A percentile compares a stretch with the other conserved stretches of the same genome.
phyloP scores from a whole-genome alignment of 2,329 filamentous ascomycete genomes.

The Calonectria honghensis region DNA sequence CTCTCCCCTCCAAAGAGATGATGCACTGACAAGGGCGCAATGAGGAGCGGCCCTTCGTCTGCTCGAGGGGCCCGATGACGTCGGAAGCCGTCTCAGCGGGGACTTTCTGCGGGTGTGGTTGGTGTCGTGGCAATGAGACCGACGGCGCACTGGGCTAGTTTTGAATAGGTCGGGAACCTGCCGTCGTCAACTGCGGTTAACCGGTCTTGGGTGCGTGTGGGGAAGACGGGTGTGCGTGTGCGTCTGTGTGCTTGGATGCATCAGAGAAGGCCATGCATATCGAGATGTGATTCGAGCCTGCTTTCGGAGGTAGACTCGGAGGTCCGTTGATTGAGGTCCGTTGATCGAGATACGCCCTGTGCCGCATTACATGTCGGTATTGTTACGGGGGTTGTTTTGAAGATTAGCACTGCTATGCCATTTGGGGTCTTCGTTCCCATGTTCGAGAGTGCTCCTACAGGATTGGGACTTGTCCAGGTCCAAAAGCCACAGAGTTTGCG shows the following conservation, averaged over 20 bases:
- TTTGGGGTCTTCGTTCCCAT: neutral
- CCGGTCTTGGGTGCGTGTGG: conserved; percentile 18
- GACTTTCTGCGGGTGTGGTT: neutral
- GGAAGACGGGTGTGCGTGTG: conserved; percentile 14
- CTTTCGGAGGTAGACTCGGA: conserved; percentile 37
- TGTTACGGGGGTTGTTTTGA: neutral
- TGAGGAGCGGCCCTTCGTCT: conserved; percentile 3
- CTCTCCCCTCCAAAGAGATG: conserved; percentile 17
- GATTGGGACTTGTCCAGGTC: neutral
- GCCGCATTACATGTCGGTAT: neutral
- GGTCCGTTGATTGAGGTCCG: conserved; percentile 20
- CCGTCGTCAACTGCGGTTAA: conserved; percentile 36
- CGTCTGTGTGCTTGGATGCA: neutral
- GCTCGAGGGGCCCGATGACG: conserved; percentile 7
- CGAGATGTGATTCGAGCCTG: conserved; percentile 9
- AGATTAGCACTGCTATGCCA: neutral
- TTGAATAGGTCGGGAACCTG: conserved; percentile 12
- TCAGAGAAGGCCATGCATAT: conserved; percentile 15
- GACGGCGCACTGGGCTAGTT: conserved; percentile 18
- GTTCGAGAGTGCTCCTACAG: neutral
- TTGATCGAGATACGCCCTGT: conserved; percentile 17
- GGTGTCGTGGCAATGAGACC: conserved; percentile 15
- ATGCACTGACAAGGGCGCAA: conserved; percentile 17
- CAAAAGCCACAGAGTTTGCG: neutral
- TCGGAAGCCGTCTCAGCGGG: conserved; percentile 14